Evolutionary conservation across 2,329 filamentous ascomycete species (phyloP).

Genomic region (Calonectria pauciramosa): DNA sequence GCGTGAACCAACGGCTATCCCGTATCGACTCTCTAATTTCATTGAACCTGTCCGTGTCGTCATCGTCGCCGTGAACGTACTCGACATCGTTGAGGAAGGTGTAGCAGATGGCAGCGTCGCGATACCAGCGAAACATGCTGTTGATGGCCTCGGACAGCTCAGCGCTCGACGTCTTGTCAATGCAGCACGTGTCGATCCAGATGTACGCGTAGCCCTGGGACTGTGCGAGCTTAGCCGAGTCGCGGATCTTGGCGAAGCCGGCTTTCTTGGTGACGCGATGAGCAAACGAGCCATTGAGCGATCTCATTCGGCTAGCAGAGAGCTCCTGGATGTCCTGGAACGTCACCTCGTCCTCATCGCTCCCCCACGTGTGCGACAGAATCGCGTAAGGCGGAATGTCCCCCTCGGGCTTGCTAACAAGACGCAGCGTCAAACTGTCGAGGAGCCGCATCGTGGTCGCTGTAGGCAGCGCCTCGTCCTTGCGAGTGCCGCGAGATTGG

Average conservation of each 20-base stretch:
- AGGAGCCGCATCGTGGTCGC: background rate
- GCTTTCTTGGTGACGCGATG: background rate
- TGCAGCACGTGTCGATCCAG: slow-evolving; percentile 35
- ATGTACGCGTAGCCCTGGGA: background rate
- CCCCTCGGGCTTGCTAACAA: background rate
- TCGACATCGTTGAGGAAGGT: slow-evolving; percentile 29
- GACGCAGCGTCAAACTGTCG: background rate
- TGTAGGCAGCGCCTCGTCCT: background rate
- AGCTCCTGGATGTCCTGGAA: slow-evolving; percentile 8
- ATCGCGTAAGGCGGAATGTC: slow-evolving; percentile 11
- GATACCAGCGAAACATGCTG: slow-evolving; percentile 34
- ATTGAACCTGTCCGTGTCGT: too few species aligned
- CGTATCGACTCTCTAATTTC: background rate
- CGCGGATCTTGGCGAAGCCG: background rate
- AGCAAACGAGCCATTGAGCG: background rate
- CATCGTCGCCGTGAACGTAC: too few species aligned
- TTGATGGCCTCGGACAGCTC: slow-evolving; percentile 36
- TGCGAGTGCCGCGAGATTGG: background rate
- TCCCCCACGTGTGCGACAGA: slow-evolving; percentile 24
- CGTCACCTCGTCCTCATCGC: slow-evolving; percentile 6
- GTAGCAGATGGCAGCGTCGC: slow-evolving; percentile 26
- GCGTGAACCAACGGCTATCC: slow-evolving; percentile 12
- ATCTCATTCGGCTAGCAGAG: background rate
- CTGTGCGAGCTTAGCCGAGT: background rate
- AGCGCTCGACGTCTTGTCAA: slow-evolving; percentile 33